Evolutionary conservation across 139 green algal species (phyloP), one percentile per base, ranked within the genome.

Genomic region (Chlorella sp.): DNA sequence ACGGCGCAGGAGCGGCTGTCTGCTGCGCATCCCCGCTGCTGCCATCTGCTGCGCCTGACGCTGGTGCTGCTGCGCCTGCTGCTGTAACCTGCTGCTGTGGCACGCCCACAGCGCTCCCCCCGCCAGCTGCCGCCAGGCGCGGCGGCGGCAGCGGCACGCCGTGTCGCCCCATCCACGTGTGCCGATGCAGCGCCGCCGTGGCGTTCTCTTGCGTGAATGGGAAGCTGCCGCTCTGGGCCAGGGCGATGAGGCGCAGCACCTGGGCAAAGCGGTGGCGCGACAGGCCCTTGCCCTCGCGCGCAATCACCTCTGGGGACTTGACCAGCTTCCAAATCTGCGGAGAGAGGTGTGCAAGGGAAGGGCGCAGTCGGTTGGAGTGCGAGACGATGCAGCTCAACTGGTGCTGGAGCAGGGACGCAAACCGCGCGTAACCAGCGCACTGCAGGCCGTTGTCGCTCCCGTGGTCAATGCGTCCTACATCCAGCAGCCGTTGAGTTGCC

Each of bases 191-290:
- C 34, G 87, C 87, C 1, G 85, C 85, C 14, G 54, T 46, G 38
- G 70, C 58, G 19, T 81, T 48, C 30, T 90, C 70, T 8, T 56
- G 30, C 30, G 77, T 88, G 38, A 90, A 80, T 17, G 67, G 38
- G 60, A 46, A 34, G 30, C 60, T 34, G 13, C 64, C 72, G 30
- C 54, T 70, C 51, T 90, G 87, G 30, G 87, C 90, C 46, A 89
- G 74, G 0, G 90, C 90, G 19, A 93, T 81, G 1, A 93, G 78
- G 30, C 89, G 86, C 48, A 93, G 82, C 34, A 87, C 76, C 26
- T 87, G 73, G 2, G 82, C 73, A 79, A 93, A 93, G 51, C 89
- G 87, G 40, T 85, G 73, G 46, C 73, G 51, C 3, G 51, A 84
- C 51, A 93, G 81, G 36, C 89, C 89, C 34, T 86, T 87, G 26